Evolutionary conservation across 202 grass and related monocot genomes (phyloP).

Genomic region (Hordeum pubiflorum): DNA sequence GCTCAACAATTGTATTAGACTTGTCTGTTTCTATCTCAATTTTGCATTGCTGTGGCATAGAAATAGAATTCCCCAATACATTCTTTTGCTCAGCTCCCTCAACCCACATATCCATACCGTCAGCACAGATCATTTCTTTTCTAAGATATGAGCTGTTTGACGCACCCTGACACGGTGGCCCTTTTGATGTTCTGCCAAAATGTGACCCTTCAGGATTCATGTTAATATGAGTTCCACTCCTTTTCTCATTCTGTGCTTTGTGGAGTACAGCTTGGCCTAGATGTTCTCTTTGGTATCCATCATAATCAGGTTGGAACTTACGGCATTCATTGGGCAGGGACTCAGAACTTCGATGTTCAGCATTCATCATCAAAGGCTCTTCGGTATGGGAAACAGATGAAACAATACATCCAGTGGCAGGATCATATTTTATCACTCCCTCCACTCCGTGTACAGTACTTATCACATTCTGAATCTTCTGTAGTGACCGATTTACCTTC

Average conservation of each 20-base stretch:
- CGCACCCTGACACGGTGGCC: neutral
- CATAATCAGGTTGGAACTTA: neutral
- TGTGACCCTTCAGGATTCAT: slow-evolving; percentile 13
- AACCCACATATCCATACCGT: neutral
- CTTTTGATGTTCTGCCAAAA: neutral
- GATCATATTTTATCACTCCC: slow-evolving; percentile 48
- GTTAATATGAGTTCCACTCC: neutral
- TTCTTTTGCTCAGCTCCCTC: neutral
- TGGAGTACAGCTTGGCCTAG: neutral
- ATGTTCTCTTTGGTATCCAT: slow-evolving; percentile 5
- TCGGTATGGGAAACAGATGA: slow-evolving; percentile 17
- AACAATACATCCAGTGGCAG: slow-evolving; percentile 40
- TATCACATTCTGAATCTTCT: slow-evolving; percentile 61
- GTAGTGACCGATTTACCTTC: slow-evolving; percentile 60
- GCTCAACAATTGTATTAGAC: slow-evolving; percentile 8
- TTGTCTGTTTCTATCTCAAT: neutral
- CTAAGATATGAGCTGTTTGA: neutral
- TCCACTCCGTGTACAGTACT: slow-evolving; percentile 49
- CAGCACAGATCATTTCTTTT: neutral
- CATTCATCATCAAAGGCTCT: slow-evolving; percentile 11
- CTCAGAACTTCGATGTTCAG: slow-evolving; percentile 3
- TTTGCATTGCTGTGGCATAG: slow-evolving; percentile 7
- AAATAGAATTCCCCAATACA: neutral
- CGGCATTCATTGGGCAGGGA: neutral
- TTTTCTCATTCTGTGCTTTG: neutral